Evolutionary conservation across 2,329 filamentous ascomycete species (phyloP).

Genomic region (Tympanopsis confertula): DNA sequence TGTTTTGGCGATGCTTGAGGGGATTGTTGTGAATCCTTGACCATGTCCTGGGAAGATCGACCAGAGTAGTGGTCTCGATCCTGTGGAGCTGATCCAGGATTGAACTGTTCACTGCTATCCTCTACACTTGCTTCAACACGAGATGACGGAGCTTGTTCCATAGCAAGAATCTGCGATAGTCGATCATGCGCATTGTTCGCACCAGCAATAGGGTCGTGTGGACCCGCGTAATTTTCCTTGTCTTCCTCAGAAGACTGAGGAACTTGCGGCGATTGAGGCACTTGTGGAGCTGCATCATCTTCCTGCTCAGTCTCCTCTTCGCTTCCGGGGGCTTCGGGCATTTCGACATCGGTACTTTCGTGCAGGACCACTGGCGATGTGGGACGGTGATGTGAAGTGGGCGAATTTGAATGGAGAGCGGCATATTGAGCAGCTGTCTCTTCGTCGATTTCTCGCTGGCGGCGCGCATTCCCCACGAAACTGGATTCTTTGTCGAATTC

Average conservation of each 20-base stretch:
- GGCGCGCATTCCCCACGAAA: constrained; percentile 3
- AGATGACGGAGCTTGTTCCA: too few species aligned
- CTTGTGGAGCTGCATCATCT: constrained; percentile 15
- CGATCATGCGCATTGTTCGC: constrained; percentile 20
- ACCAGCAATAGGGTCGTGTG: constrained; percentile 13
- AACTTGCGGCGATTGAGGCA: constrained; percentile 13
- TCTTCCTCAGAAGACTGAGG: constrained; percentile 24
- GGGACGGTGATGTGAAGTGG: too few species aligned
- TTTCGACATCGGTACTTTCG: constrained; percentile 9
- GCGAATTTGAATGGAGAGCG: too few species aligned
- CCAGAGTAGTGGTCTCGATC: too few species aligned
- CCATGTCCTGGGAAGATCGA: too few species aligned
- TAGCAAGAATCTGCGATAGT: constrained; percentile 20
- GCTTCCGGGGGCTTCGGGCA: constrained; percentile 8
- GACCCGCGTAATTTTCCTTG: constrained; percentile 28
- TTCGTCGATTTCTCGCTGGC: constrained; percentile 16
- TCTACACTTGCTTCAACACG: too few species aligned
- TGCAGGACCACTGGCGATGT: constrained; percentile 4
- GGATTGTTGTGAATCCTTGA: too few species aligned
- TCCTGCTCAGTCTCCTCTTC: constrained; percentile 33
- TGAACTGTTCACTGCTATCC: too few species aligned
- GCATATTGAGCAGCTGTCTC: constrained; percentile 9
- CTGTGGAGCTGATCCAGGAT: too few species aligned
- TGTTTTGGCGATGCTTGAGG: too few species aligned
- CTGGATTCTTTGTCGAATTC: constrained; percentile 7